Evolutionary conservation across 2,329 filamentous ascomycete species (phyloP).

Genomic region (Annulohypoxylon truncatum): DNA sequence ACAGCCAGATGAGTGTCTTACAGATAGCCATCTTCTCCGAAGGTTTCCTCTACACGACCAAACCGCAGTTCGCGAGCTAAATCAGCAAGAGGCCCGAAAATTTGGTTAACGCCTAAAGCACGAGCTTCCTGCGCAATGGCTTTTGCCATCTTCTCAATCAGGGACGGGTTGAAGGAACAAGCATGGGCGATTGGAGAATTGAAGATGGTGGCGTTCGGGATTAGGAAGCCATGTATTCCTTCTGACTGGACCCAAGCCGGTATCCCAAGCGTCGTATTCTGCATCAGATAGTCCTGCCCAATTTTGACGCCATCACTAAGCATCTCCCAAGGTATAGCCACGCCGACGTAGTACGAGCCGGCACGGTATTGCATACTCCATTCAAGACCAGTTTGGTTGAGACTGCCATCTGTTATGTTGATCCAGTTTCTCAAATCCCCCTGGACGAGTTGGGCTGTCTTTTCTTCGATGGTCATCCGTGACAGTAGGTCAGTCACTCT

Average conservation of each 20-base stretch:
- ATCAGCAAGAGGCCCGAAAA: constrained; percentile 78
- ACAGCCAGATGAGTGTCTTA: constrained; percentile 42
- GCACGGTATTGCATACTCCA: constrained; percentile 74
- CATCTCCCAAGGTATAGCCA: constrained; percentile 72
- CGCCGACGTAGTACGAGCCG: constrained; percentile 79
- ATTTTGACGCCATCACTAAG: constrained; percentile 71
- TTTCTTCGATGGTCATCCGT: constrained; percentile 80
- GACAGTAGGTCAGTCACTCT: constrained; percentile 75
- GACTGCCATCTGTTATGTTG: constrained; percentile 72
- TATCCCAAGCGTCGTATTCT: constrained; percentile 76
- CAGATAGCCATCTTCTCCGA: constrained; percentile 75
- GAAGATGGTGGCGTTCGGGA: constrained; percentile 81
- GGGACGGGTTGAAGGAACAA: constrained; percentile 74
- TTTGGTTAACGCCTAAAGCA: constrained; percentile 76
- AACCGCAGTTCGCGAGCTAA: constrained; percentile 77
- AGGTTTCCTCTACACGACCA: constrained; percentile 80
- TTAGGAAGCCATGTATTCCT: constrained; percentile 78
- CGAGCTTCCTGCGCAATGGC: constrained; percentile 74
- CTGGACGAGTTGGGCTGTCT: constrained; percentile 75
- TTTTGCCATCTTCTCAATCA: constrained; percentile 74
- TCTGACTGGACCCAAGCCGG: constrained; percentile 80
- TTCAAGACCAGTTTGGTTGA: constrained; percentile 74
- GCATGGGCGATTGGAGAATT: constrained; percentile 80
- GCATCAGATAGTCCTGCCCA: constrained; percentile 75
- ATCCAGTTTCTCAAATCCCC: constrained; percentile 81